Evolutionary conservation across 108 stramenopile species (phyloP).

Genomic region (Poteriospumella lacustris): DNA sequence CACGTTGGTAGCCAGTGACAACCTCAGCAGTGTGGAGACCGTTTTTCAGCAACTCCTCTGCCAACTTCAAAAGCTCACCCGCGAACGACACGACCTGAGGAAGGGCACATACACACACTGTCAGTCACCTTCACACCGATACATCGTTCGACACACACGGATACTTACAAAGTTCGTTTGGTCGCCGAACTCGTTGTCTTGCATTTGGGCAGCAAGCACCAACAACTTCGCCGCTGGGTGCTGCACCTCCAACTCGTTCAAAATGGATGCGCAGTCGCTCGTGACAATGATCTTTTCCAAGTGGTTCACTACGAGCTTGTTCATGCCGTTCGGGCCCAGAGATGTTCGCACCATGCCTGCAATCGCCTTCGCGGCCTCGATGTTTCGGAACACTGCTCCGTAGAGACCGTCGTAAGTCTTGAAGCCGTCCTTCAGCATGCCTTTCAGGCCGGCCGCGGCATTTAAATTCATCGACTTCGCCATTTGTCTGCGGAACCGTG

Average conservation of each 20-base stretch:
- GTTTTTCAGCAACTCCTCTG: conserved; percentile 81
- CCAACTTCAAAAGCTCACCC: conserved; percentile 76
- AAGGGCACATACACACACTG: conserved; percentile 82
- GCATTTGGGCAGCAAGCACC: conserved; percentile 79
- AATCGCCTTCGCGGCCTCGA: conserved; percentile 86
- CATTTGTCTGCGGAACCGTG: too few relatives aligned
- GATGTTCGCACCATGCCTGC: conserved; percentile 82
- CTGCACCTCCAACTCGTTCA: conserved; percentile 87
- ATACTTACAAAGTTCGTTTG: conserved; percentile 8
- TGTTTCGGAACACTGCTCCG: conserved; percentile 64
- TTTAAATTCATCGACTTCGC: conserved; percentile 25
- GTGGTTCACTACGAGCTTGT: conserved; percentile 98
- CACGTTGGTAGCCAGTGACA: conserved; percentile 74
- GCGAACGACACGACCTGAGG: conserved; percentile 86
- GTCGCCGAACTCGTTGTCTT: conserved; percentile 64
- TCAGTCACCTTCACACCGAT: background rate
- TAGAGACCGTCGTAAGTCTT: conserved; percentile 54
- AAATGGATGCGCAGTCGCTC: conserved; percentile 86
- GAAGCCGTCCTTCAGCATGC: conserved; percentile 61
- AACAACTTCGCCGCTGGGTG: conserved; percentile 98
- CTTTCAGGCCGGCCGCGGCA: conserved; percentile 42
- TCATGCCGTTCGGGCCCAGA: conserved; percentile 94
- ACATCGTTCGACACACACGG: background rate
- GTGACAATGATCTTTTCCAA: conserved; percentile 96
- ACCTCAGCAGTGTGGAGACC: conserved; percentile 87